phyloP scores from a whole-genome alignment of 305 asterid species.

The Fraxinus sp. region DNA sequence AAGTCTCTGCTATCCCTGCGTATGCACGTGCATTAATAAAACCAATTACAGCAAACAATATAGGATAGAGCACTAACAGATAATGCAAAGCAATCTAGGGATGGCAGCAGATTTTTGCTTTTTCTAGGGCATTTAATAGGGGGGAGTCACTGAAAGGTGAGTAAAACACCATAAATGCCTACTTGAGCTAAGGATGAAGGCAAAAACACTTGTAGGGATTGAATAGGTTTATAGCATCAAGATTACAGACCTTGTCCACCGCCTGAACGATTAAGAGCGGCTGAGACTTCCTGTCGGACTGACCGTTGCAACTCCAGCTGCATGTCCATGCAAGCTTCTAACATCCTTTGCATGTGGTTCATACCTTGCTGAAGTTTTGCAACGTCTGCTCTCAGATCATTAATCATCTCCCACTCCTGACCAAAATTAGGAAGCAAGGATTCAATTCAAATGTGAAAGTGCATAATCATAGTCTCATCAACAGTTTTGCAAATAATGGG shows the following conservation, averaged over 20 bases:
- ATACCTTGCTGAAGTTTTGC: constrained; percentile 89
- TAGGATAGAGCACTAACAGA: background rate
- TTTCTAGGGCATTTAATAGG: background rate
- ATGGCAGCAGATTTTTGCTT: constrained; percentile 8
- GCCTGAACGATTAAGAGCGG: constrained; percentile 78
- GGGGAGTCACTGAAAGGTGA: background rate
- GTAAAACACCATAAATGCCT: background rate
- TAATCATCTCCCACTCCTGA: constrained; percentile 87
- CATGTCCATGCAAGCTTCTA: constrained; percentile 98
- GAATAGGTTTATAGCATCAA: background rate
- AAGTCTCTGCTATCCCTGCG: constrained; percentile 66
- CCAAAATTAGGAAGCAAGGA: constrained; percentile 26
- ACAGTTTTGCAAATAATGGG: background rate
- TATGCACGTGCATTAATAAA: background rate
- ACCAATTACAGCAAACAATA: background rate
- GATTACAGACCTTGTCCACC: constrained; percentile 55
- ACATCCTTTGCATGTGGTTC: constrained; percentile 91
- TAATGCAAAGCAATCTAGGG: background rate
- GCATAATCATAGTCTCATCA: constrained; percentile 11
- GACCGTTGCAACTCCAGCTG: constrained; percentile 92
- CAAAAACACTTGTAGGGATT: background rate
- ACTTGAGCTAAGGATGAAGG: background rate
- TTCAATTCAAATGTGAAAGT: constrained; percentile 19
- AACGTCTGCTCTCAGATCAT: constrained; percentile 77
- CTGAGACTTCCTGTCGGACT: constrained; percentile 90